A percentile compares a stretch with the other conserved stretches of the same genome.
phyloP scores from a whole-genome alignment of 257 asterid species.

The Solanum pennellii region DNA sequence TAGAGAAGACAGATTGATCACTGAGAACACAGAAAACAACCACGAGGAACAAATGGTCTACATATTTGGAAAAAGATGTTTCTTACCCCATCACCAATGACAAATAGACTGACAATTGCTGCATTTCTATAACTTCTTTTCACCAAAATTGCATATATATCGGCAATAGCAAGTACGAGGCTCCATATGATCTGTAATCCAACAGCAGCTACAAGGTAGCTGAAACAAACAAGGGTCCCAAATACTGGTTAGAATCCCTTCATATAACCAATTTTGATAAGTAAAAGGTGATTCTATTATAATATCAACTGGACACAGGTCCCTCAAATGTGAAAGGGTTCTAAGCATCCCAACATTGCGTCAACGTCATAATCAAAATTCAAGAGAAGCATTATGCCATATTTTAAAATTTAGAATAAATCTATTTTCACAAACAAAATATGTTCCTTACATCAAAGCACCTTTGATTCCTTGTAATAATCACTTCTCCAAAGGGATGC shows the following conservation, averaged over 20 bases:
- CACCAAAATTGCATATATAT: slow-evolving; percentile 59
- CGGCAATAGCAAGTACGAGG: slow-evolving; percentile 59
- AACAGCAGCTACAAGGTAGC: slow-evolving; percentile 84
- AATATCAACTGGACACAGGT: not conserved
- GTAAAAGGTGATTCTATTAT: not conserved
- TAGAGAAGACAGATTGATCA: not conserved
- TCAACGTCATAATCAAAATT: not conserved
- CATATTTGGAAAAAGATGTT: not conserved
- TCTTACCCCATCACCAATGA: slow-evolving; percentile 92
- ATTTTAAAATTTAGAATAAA: not conserved
- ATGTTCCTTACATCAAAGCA: not conserved
- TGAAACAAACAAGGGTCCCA: slow-evolving; percentile 16
- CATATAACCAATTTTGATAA: not conserved
- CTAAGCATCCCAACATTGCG: not conserved
- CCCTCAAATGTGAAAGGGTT: not conserved
- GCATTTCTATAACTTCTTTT: slow-evolving; percentile 56
- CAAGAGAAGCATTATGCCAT: not conserved
- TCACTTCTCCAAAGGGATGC: not conserved
- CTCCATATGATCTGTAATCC: slow-evolving; percentile 87
- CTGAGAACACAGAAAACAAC: not conserved
- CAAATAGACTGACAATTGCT: slow-evolving; percentile 47
- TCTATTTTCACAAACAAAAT: not conserved
- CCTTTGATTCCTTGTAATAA: not conserved
- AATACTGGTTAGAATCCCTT: slow-evolving; percentile 8
- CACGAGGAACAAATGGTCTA: not conserved